Evolutionary conservation across 306 rosid genomes (phyloP).

Genomic region (Cotoneaster glaucophyllus): DNA sequence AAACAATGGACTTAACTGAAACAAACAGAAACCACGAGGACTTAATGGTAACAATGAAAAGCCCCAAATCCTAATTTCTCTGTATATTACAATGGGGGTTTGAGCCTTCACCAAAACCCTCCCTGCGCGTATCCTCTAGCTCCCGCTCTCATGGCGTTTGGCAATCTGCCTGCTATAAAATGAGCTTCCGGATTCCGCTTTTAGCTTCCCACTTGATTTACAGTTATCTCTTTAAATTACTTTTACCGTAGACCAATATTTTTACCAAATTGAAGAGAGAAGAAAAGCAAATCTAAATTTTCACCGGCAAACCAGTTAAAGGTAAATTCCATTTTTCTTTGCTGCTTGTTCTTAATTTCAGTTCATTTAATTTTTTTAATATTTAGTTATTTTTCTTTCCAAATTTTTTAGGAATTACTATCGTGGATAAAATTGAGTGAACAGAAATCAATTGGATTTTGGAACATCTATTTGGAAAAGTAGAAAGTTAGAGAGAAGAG

Average conservation of each 20-base stretch:
- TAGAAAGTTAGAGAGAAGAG: background rate
- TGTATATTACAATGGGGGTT: background rate
- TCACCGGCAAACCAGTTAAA: background rate
- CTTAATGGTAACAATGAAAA: background rate
- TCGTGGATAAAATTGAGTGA: background rate
- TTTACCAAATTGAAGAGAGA: background rate
- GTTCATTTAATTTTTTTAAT: background rate
- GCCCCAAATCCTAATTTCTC: background rate
- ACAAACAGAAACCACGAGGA: background rate
- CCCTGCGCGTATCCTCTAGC: background rate
- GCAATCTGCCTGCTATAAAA: background rate
- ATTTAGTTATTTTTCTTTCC: background rate
- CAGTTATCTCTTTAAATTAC: background rate
- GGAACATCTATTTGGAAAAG: background rate
- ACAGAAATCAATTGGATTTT: background rate
- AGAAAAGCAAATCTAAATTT: background rate
- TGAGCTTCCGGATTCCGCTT: background rate
- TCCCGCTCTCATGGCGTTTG: background rate
- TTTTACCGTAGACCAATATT: background rate
- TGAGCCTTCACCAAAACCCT: background rate
- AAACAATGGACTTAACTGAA: background rate
- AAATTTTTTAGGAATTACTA: background rate
- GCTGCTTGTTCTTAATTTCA: background rate
- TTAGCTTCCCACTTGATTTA: background rate
- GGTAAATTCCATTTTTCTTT: background rate